Percentiles rank a stretch among this genome's conserved stretches.
phyloP scores from a whole-genome alignment of 768 basidiomycete genomes.

The Megacollybia marginata region DNA sequence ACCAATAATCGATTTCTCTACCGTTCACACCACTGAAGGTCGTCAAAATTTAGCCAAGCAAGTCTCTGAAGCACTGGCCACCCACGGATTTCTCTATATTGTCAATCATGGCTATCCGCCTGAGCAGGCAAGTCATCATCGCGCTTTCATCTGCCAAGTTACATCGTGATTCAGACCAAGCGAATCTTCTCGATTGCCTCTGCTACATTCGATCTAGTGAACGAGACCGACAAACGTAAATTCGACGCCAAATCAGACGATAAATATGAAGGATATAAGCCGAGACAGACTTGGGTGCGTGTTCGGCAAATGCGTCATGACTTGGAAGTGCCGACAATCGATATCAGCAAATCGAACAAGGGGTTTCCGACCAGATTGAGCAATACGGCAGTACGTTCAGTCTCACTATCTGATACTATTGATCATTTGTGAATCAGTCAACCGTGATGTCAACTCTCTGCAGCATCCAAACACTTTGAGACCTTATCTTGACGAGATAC shows the following conservation, averaged over 20 bases:
- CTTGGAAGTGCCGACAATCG: too few relatives aligned
- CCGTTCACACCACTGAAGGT: conserved; percentile 27
- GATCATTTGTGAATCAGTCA: conserved; percentile 28
- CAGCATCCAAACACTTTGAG: conserved; percentile 42
- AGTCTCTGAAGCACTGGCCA: conserved; percentile 37
- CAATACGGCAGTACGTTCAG: conserved; percentile 47
- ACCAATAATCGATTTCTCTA: conserved; percentile 43
- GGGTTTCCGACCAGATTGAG: conserved; percentile 58
- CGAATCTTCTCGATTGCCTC: conserved; percentile 45
- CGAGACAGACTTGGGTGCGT: conserved; percentile 36
- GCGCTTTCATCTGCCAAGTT: background rate
- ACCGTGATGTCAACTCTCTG: conserved; percentile 38
- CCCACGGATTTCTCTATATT: conserved; percentile 41
- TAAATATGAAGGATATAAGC: conserved; percentile 47
- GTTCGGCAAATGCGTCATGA: background rate
- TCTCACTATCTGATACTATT: background rate
- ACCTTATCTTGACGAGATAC: conserved; percentile 46
- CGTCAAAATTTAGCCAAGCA: conserved; percentile 29
- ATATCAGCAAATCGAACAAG: conserved; percentile 51
- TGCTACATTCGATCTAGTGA: conserved; percentile 33
- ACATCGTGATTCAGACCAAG: conserved; percentile 23
- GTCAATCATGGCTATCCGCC: conserved; percentile 38
- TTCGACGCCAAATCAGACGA: conserved; percentile 37
- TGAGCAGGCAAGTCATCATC: conserved; percentile 22
- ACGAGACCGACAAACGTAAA: conserved; percentile 32